These are phyloP conservation scores for Paratinospora sagittata DNA, from an alignment of 164 flowering plant genomes.

Conservation along the genomic window DNA sequence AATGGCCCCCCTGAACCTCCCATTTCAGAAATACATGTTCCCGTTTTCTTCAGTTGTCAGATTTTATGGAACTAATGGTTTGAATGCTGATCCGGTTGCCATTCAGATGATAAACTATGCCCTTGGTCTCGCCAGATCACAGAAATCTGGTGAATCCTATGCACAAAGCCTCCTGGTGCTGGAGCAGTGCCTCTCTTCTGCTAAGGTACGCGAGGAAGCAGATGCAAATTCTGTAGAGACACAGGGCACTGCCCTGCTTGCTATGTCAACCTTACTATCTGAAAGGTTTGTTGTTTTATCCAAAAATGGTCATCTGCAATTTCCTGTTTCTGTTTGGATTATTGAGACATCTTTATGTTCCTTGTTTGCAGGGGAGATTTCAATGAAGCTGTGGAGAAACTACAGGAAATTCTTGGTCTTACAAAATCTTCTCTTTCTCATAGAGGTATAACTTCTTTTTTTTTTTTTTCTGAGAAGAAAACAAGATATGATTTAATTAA, in stretches of 20 bases:
- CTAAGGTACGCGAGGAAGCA: constrained; percentile 37
- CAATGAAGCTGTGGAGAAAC: constrained; percentile 54
- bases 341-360: neutral
- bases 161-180: constrained; percentile 56
- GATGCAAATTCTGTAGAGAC: constrained; percentile 23
- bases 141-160: constrained; percentile 77
- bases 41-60: constrained; percentile 21
- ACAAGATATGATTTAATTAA: too few relatives aligned
- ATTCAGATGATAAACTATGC: constrained; percentile 76
- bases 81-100: constrained; percentile 43
- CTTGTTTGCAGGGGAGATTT: constrained; percentile 46
- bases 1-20: neutral
- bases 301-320: neutral
- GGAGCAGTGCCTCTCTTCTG: constrained; percentile 65
- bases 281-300: constrained; percentile 44
- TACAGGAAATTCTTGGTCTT: constrained; percentile 40
- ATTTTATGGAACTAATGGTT: constrained; percentile 20
- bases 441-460: too few relatives aligned
- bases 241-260: constrained; percentile 54
- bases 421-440: constrained; percentile 35
- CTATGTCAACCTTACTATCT: constrained; percentile 60
- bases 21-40: neutral
- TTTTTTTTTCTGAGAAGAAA: too few relatives aligned
- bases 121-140: constrained; percentile 54
- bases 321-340: constrained; percentile 5